Evolutionary conservation across 1,284 basidiomycete genomes (phyloP).

Genomic region (Tausonia pullulans): DNA sequence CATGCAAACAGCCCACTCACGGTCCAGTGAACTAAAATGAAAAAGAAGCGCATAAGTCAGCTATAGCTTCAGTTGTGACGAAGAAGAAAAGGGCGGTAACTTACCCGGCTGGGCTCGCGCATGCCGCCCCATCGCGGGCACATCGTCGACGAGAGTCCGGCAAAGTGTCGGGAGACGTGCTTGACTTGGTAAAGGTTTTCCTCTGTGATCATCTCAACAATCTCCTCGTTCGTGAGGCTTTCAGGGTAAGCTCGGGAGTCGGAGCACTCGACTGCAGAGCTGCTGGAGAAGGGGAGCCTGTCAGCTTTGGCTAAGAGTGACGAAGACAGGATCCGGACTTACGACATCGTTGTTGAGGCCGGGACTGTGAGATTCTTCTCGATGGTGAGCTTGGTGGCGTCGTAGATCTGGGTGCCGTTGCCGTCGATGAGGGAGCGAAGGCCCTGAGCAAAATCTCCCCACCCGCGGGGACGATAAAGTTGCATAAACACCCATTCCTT

Average conservation of each 20-base stretch:
- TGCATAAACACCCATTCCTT: slow-evolving; percentile 5
- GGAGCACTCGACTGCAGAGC: slow-evolving; percentile 13
- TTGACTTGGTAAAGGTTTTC: slow-evolving; percentile 3
- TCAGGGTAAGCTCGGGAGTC: slow-evolving; percentile 1
- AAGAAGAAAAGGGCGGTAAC: background rate
- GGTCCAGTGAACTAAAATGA: slow-evolving; percentile 4
- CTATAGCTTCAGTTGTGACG: background rate
- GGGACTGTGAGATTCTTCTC: background rate
- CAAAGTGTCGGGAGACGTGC: slow-evolving; percentile 1
- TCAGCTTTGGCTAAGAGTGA: no score
- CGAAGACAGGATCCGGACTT: no score
- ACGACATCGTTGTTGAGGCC: no score
- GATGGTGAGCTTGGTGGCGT: background rate
- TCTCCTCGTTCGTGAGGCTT: background rate
- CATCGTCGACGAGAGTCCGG: background rate
- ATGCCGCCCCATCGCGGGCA: slow-evolving; percentile 11
- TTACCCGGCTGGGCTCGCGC: slow-evolving; percentile 5
- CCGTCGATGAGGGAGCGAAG: background rate
- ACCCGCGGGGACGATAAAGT: slow-evolving; percentile 7
- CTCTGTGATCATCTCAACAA: background rate
- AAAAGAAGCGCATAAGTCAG: background rate
- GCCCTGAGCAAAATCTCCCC: slow-evolving; percentile 5
- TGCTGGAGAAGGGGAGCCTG: background rate
- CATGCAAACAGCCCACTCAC: background rate
- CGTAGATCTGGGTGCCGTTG: slow-evolving; percentile 7